Evolutionary conservation across 495 filamentous ascomycete species (phyloP).

Genomic region (Chaetomidium leptoderma): DNA sequence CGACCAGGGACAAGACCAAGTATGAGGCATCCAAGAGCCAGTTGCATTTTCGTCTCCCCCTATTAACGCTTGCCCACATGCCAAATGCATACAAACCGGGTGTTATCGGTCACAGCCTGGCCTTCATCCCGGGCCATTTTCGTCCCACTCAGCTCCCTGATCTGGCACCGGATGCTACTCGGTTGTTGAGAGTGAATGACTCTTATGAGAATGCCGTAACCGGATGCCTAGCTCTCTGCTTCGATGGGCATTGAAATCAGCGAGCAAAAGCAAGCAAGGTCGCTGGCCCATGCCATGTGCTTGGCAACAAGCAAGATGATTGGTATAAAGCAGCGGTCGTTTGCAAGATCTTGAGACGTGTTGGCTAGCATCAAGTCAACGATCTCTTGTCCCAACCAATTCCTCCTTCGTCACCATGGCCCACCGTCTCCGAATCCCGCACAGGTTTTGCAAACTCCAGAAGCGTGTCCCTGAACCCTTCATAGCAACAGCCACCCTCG

Average conservation of each 20-base stretch:
- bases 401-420: not conserved
- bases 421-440: not conserved
- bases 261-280: no score
- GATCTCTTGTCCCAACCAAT: not conserved
- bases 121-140: not conserved
- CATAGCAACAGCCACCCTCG: not conserved
- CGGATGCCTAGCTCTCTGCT: not conserved
- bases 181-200: not conserved
- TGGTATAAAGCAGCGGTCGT: not conserved
- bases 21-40: not conserved
- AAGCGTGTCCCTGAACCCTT: not conserved
- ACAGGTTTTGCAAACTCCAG: not conserved
- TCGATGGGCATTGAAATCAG: not conserved
- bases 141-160: not conserved
- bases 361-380: not conserved
- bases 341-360: not conserved
- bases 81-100: not conserved
- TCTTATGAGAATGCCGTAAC: slow-evolving; percentile 1
- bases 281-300: no score
- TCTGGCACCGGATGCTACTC: not conserved
- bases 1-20: no score
- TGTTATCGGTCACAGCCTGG: not conserved
- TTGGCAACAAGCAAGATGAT: not conserved
- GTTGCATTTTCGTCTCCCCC: not conserved
- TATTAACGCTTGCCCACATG: slow-evolving; percentile 5